Evolutionary conservation across 2,329 filamentous ascomycete genomes (phyloP), one percentile per base, ranked within the genome.

Genomic region (Corniculantispora saksenae): DNA sequence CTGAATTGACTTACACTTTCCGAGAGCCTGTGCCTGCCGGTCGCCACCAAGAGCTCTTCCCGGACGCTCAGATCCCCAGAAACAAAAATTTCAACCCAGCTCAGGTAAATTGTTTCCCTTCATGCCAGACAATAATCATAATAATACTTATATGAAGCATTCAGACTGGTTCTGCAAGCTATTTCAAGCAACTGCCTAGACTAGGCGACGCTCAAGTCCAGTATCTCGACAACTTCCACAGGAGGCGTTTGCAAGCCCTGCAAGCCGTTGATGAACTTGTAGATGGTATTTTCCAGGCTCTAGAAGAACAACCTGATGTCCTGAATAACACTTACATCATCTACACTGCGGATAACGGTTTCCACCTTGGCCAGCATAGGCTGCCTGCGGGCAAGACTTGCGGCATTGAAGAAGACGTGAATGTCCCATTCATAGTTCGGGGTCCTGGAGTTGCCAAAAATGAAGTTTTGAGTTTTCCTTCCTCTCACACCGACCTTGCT

Each of bases 51-150:
- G 75, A 87, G 69, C 78, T 91, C 0, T 92, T 92, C 70, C 69
- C 80, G 8, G 81, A 84, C 66, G 83, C 80, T 4, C 83, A 80
- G 35, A 83, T 91, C 0, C 89, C 90, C 0, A 78, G 89, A n/a
- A 87, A 82, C 0, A 77, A 80, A 0, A 85, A 89, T 70, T 92
- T 92, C 77, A 92, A 92, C 71, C 88, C 89, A 0, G 70, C 70
- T 13, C 66, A 67, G n/a, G 64, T 63, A 62, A n/a, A 10, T 1
- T 17, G 53, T 29, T 1, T 19, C 6, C 32, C 6, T 43, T 40
- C 7, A 45, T 8, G 29, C 51, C 21, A 15, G 8, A 38, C 38
- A 2, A 32, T 15, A 2, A 3, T 2, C 48, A 10, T 19, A 8
- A 53, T 19, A 7, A 15, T 60, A 57, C 55, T 56, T 21, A 45